These are phyloP conservation scores for Cladophialophora immunda DNA, from an alignment of 2,329 filamentous ascomycete species.

Conservation along the genomic window DNA sequence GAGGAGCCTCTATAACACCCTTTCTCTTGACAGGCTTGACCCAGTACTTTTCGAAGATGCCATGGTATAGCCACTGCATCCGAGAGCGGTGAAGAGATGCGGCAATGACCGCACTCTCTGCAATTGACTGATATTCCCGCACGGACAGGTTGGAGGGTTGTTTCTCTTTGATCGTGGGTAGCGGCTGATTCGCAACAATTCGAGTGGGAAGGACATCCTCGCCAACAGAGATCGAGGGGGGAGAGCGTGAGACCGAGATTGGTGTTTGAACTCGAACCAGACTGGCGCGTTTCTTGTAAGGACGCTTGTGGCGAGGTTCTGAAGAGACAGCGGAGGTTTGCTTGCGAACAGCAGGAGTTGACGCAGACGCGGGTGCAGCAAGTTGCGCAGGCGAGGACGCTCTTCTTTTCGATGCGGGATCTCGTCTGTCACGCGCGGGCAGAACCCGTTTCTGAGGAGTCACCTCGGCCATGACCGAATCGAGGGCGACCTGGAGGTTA, in stretches of 20 bases:
- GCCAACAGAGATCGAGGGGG: conserved; percentile 41
- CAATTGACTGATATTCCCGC: conserved; percentile 67
- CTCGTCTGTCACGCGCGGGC: conserved; percentile 54
- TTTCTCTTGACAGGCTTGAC: conserved; percentile 66
- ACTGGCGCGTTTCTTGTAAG: conserved; percentile 44
- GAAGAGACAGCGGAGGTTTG: conserved; percentile 41
- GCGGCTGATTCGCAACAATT: conserved; percentile 60
- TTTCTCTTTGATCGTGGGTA: conserved; percentile 62
- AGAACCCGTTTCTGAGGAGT: conserved; percentile 57
- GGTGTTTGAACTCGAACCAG: conserved; percentile 43
- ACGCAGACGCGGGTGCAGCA: conserved; percentile 14
- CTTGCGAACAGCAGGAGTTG: conserved; percentile 26
- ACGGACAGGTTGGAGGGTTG: conserved; percentile 59
- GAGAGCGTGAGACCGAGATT: conserved; percentile 41
- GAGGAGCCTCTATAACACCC: conserved; percentile 54
- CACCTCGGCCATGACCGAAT: conserved; percentile 33
- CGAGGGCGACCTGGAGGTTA: not conserved
- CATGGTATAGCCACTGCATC: conserved; percentile 63
- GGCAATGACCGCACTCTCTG: conserved; percentile 66
- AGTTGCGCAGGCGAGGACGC: conserved; percentile 44
- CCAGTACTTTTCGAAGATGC: conserved; percentile 66
- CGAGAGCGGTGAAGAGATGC: conserved; percentile 67
- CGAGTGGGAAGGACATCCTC: conserved; percentile 60
- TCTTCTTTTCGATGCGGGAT: conserved; percentile 54
- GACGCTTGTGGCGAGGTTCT: conserved; percentile 45